Percentiles rank a stretch among this genome's conserved stretches.
These are phyloP conservation scores for Penicillium freii DNA, from an alignment of 2,329 filamentous ascomycete genomes.

Conservation along the genomic window DNA sequence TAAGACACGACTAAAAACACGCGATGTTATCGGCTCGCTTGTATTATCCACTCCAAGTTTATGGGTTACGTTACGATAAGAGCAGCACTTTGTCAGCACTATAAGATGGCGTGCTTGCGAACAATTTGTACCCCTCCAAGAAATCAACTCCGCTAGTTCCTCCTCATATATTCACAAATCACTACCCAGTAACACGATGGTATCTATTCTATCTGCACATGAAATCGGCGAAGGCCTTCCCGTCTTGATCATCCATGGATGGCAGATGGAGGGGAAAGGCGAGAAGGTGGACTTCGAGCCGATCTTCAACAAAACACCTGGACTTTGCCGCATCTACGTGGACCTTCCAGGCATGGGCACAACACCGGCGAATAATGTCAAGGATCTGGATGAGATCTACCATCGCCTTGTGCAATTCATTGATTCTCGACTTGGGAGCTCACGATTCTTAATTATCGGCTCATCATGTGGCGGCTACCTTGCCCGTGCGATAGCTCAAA, in stretches of 20 bases:
- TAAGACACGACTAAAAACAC: background rate
- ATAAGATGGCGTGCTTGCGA: background rate
- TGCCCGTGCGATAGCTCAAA: constrained; percentile 29
- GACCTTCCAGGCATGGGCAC: constrained; percentile 33
- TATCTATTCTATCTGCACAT: constrained; percentile 21
- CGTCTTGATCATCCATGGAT: constrained; percentile 31
- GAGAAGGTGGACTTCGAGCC: constrained; percentile 31
- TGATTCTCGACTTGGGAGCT: constrained; percentile 24
- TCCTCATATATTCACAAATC: background rate
- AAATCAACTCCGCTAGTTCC: background rate
- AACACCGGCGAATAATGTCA: constrained; percentile 27
- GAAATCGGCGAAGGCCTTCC: constrained; percentile 28
- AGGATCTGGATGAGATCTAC: constrained; percentile 29
- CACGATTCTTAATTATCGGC: constrained; percentile 27
- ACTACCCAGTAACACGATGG: constrained; percentile 13
- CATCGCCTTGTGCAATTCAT: constrained; percentile 27
- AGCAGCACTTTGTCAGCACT: background rate
- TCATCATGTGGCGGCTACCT: constrained; percentile 33
- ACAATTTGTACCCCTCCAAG: background rate
- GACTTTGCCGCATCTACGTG: constrained; percentile 29
- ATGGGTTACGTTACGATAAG: background rate
- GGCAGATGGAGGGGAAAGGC: constrained; percentile 22
- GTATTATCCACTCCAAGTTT: background rate
- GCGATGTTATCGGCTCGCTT: background rate
- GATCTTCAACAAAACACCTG: constrained; percentile 23